Evolutionary conservation across 2,329 filamentous ascomycete species (phyloP).

Genomic region (Colletotrichum sp.): DNA sequence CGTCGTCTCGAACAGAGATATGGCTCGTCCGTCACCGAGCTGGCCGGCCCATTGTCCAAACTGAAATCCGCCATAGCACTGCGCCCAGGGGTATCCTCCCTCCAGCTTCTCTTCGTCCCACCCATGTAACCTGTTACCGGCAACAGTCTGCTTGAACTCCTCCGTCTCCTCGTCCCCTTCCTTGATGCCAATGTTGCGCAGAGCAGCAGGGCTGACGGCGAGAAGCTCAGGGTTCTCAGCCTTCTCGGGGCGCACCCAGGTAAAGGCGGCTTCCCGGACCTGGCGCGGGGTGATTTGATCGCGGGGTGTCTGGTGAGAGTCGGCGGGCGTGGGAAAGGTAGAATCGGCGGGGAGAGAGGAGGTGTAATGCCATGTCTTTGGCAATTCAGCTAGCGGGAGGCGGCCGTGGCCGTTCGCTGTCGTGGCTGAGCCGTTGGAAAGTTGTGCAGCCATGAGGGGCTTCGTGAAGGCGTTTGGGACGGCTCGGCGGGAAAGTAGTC

Average conservation of each 20-base stretch:
- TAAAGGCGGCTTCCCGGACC: slow-evolving; percentile 86
- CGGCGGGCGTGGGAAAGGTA: slow-evolving; percentile 78
- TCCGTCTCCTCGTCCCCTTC: slow-evolving; percentile 71
- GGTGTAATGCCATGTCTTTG: slow-evolving; percentile 71
- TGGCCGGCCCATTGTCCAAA: slow-evolving; percentile 94
- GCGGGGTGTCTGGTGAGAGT: slow-evolving; percentile 82
- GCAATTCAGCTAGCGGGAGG: slow-evolving; percentile 57
- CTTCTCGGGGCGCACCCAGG: slow-evolving; percentile 84
- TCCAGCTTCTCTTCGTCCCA: slow-evolving; percentile 70
- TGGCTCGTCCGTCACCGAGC: slow-evolving; percentile 91
- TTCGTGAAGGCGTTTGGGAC: slow-evolving; percentile 28
- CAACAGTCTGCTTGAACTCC: slow-evolving; percentile 78
- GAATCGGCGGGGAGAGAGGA: slow-evolving; percentile 77
- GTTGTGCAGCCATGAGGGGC: slow-evolving; percentile 36
- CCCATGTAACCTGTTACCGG: slow-evolving; percentile 83
- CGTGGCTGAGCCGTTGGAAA: slow-evolving; percentile 31
- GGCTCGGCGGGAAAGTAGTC: slow-evolving; percentile 34
- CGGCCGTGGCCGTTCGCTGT: slow-evolving; percentile 24
- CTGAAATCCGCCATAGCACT: slow-evolving; percentile 90
- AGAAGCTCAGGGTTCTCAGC: slow-evolving; percentile 79
- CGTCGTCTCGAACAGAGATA: slow-evolving; percentile 89
- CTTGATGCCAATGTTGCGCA: slow-evolving; percentile 81
- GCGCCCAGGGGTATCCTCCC: slow-evolving; percentile 94
- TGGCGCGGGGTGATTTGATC: slow-evolving; percentile 78
- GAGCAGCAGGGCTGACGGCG: slow-evolving; percentile 77